phyloP scores from a whole-genome alignment of 805 yeast species.

The Candida dajiaensis region DNA sequence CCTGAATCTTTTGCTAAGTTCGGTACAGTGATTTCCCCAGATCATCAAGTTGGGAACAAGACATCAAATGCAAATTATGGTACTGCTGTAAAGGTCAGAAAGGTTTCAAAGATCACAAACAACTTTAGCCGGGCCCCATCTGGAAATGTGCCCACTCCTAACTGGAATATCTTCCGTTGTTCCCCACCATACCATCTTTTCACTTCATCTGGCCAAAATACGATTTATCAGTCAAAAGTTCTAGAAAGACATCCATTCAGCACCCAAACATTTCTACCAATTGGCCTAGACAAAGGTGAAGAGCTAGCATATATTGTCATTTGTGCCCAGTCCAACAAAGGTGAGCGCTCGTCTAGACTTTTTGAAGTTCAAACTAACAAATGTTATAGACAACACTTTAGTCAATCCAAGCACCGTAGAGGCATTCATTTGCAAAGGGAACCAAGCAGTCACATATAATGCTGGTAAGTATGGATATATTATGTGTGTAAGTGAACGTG shows the following conservation, averaged over 20 bases:
- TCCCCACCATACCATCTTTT: constrained; percentile 62
- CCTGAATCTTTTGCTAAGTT: constrained; percentile 60
- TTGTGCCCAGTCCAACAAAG: constrained; percentile 50
- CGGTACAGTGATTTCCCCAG: constrained; percentile 77
- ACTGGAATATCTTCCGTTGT: constrained; percentile 82
- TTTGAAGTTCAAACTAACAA: constrained; percentile 18
- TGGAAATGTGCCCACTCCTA: constrained; percentile 46
- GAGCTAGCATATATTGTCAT: constrained; percentile 67
- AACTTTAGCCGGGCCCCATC: constrained; percentile 43
- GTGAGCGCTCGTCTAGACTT: constrained; percentile 30
- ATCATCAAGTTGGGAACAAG: constrained; percentile 52
- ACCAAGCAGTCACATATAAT: constrained; percentile 87
- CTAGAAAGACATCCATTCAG: constrained; percentile 86
- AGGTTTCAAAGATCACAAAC: constrained; percentile 65
- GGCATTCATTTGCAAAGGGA: constrained; percentile 75
- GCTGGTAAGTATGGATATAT: constrained; percentile 28
- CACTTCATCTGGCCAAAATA: constrained; percentile 6
- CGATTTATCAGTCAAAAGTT: constrained; percentile 39
- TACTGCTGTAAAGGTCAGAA: constrained; percentile 75
- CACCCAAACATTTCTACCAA: constrained; percentile 87
- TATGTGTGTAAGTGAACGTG: too few relatives aligned
- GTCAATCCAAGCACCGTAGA: constrained; percentile 51
- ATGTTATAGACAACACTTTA: background rate
- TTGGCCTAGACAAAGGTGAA: constrained; percentile 55
- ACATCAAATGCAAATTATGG: constrained; percentile 77